A percentile compares a stretch with the other conserved stretches of the same genome.
Evolutionary conservation across 306 rosid species (phyloP).

Genomic region (Oemleria cerasiformis): DNA sequence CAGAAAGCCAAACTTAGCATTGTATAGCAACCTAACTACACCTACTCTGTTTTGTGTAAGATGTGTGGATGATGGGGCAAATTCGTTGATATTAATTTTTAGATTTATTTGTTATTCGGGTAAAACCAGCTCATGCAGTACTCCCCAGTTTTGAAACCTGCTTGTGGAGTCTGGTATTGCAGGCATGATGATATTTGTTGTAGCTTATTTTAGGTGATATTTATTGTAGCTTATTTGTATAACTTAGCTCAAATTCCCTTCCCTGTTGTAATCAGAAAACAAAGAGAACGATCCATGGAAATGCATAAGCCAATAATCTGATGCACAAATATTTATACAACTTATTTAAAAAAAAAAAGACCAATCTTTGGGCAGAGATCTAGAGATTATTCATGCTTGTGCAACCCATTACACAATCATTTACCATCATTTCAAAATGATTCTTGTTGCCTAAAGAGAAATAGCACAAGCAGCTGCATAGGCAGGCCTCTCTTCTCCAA

Average conservation of each 20-base stretch:
- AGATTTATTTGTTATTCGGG: not conserved
- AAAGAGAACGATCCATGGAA: too few relatives aligned
- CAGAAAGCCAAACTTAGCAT: conserved; percentile 22
- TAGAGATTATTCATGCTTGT: not conserved
- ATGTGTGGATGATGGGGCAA: not conserved
- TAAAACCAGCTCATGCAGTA: not conserved
- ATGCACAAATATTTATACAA: not conserved
- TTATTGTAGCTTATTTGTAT: too few relatives aligned
- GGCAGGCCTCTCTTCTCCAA: not conserved
- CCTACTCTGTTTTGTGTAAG: not conserved
- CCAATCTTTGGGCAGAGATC: not conserved
- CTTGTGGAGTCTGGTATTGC: not conserved
- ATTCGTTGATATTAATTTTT: not conserved
- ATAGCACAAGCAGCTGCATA: conserved; percentile 3
- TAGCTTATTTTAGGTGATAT: too few relatives aligned
- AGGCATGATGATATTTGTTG: not conserved
- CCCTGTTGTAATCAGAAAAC: too few relatives aligned
- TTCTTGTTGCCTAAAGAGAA: not conserved
- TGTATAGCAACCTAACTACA: not conserved
- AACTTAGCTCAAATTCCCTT: too few relatives aligned
- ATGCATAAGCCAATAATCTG: too few relatives aligned
- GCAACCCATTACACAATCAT: not conserved
- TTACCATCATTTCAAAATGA: not conserved
- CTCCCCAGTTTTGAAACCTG: not conserved
- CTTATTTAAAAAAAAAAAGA: too few relatives aligned